Conservation (phyloP, 108 stramenopile species). For the Skeletonema menzelii region DNA sequence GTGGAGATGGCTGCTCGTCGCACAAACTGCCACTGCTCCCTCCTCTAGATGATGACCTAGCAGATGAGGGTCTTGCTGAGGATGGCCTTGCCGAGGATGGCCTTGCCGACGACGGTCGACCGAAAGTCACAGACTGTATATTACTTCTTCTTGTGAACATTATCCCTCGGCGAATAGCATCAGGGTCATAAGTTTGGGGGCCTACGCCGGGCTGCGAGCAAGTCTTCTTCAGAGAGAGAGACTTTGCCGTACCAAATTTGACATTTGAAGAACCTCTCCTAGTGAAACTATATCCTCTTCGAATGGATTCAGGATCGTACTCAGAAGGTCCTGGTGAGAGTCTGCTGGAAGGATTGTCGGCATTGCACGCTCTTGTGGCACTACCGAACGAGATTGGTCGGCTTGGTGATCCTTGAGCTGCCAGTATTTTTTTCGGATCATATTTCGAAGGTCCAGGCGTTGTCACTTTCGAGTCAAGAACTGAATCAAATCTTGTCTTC, state of each 20-base stretch:
- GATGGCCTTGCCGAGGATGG: too few species aligned
- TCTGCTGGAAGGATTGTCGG: constrained; percentile 1
- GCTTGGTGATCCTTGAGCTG: neutral
- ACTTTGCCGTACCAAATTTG: constrained; percentile 32
- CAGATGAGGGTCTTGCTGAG: neutral
- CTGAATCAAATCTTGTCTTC: constrained; percentile 40
- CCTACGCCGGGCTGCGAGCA: constrained; percentile 23
- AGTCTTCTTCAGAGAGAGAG: constrained; percentile 4
- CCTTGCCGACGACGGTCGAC: constrained; percentile 25
- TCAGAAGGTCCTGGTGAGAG: constrained; percentile 29
- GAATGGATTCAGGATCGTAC: constrained; percentile 43
- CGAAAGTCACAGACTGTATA: constrained; percentile 40
- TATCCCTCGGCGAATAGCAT: constrained; percentile 33
- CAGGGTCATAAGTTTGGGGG: constrained; percentile 42
- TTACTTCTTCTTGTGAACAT: constrained; percentile 38
- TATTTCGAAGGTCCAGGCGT: neutral
- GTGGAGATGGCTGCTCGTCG: constrained; percentile 37
- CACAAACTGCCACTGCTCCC: neutral
- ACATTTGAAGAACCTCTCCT: constrained; percentile 26
- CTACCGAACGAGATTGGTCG: constrained; percentile 40
- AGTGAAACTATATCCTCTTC: constrained; percentile 29
- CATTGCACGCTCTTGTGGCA: constrained; percentile 33
- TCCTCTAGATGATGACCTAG: constrained; percentile 2
- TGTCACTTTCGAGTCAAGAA: too few species aligned
- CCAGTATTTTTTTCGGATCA: neutral